Conservation (phyloP, 768 basidiomycete species). For the Pulveroboletus sp. region DNA sequence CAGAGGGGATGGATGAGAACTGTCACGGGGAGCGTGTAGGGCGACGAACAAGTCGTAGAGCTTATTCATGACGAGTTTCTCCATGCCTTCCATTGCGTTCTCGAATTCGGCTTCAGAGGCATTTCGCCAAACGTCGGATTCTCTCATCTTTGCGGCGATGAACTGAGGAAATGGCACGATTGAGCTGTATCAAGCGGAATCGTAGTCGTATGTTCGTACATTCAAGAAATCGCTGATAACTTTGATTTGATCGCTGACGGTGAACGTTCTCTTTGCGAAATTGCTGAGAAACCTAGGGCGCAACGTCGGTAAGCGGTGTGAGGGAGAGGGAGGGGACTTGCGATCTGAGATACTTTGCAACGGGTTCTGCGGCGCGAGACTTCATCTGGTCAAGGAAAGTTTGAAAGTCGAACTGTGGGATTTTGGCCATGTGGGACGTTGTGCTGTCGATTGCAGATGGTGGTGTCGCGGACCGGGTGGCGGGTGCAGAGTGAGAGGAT, state of each 20-base stretch:
- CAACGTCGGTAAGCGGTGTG: background rate
- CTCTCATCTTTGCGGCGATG: constrained; percentile 83
- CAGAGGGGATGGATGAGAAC: constrained; percentile 7
- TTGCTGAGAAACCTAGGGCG: constrained; percentile 79
- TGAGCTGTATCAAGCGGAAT: constrained; percentile 8
- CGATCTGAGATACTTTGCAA: constrained; percentile 95
- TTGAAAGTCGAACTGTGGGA: constrained; percentile 83
- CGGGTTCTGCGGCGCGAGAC: constrained; percentile 78
- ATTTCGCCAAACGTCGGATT: constrained; percentile 77
- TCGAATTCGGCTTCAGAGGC: constrained; percentile 83
- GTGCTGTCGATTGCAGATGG: constrained; percentile 6
- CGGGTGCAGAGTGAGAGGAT: constrained; percentile 10
- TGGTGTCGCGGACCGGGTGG: constrained; percentile 26
- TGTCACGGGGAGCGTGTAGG: background rate
- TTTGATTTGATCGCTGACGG: constrained; percentile 90
- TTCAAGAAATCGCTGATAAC: constrained; percentile 91
- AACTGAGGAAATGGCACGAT: constrained; percentile 51
- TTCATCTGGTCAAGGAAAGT: constrained; percentile 95
- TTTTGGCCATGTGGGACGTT: constrained; percentile 33
- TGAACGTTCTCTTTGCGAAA: constrained; percentile 87
- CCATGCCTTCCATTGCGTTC: constrained; percentile 97
- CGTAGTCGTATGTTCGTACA: constrained; percentile 36
- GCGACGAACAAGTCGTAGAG: constrained; percentile 85
- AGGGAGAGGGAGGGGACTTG: constrained; percentile 38
- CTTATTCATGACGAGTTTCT: constrained; percentile 98